phyloP scores from a whole-genome alignment of 331 rosid species.

The Prunus yedoensis region DNA sequence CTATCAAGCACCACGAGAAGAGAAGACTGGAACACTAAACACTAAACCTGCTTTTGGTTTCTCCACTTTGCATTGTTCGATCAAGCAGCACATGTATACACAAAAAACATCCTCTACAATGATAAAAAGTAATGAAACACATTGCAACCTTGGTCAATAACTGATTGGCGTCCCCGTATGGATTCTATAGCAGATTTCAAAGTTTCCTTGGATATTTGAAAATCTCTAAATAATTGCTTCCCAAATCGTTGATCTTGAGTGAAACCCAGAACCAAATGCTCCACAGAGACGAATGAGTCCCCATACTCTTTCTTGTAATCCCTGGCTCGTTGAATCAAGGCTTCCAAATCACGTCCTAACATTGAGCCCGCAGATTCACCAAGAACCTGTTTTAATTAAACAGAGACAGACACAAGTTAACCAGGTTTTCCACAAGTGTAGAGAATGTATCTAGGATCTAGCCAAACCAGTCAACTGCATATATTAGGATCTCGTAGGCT shows the following conservation, averaged over 20 bases:
- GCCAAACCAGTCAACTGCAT: background rate
- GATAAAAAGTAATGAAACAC: slow-evolving; percentile 8
- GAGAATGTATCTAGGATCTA: background rate
- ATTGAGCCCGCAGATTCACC: slow-evolving; percentile 87
- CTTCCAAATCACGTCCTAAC: slow-evolving; percentile 98
- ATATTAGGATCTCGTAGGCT: background rate
- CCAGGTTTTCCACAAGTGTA: slow-evolving; percentile 4
- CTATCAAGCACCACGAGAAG: background rate
- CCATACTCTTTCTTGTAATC: slow-evolving; percentile 87
- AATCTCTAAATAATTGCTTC: slow-evolving; percentile 75
- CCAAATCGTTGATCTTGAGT: slow-evolving; percentile 82
- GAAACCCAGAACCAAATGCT: slow-evolving; percentile 93
- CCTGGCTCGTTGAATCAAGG: slow-evolving; percentile 83
- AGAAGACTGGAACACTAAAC: background rate
- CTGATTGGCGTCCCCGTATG: slow-evolving; percentile 91
- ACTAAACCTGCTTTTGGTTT: background rate
- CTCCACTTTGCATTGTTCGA: background rate
- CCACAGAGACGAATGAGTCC: slow-evolving; percentile 95
- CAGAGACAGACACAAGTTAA: slow-evolving; percentile 15
- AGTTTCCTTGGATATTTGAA: slow-evolving; percentile 62
- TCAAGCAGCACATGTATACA: background rate
- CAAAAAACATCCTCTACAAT: background rate
- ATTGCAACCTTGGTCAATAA: slow-evolving; percentile 82
- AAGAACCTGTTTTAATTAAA: slow-evolving; percentile 53
- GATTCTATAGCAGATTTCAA: slow-evolving; percentile 83